These are phyloP conservation scores for Papiliotrema laurentii DNA, from an alignment of 1,284 basidiomycete genomes.

Conservation along the genomic window DNA sequence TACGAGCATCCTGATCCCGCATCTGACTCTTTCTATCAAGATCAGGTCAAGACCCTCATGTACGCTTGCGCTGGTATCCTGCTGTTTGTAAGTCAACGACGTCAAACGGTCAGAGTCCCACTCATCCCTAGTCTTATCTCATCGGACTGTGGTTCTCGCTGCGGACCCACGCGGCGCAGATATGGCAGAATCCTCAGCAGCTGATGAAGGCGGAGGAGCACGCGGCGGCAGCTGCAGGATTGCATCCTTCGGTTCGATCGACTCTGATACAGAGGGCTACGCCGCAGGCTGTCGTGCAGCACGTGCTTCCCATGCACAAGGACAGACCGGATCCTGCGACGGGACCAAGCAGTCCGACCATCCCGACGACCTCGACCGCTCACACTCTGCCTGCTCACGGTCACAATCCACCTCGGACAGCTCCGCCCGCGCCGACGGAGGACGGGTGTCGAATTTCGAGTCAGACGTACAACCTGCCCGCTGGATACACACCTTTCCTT, in stretches of 20 bases:
- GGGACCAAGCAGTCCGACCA: neutral
- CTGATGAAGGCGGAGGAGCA: conserved; percentile 66
- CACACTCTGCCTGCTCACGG: neutral
- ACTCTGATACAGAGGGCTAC: conserved; percentile 68
- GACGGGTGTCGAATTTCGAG: conserved; percentile 6
- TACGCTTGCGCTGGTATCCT: conserved; percentile 89
- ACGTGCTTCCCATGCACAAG: conserved; percentile 43
- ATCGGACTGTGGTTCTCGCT: conserved; percentile 98
- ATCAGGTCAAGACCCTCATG: conserved; percentile 87
- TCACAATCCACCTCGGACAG: neutral
- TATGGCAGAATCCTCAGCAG: conserved; percentile 97
- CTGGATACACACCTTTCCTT: conserved; percentile 61
- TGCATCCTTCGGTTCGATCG: conserved; percentile 56
- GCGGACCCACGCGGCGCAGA: conserved; percentile 95
- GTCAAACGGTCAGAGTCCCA: conserved; percentile 6
- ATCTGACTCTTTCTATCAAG: conserved; percentile 93
- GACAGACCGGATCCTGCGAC: neutral
- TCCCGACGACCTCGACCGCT: neutral
- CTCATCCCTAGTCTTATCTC: conserved; percentile 71
- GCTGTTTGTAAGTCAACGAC: conserved; percentile 64
- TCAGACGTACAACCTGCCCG: conserved; percentile 17
- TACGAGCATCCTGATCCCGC: conserved; percentile 93
- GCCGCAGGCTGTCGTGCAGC: conserved; percentile 50
- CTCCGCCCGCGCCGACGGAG: neutral
- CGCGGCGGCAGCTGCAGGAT: conserved; percentile 28